These are phyloP conservation scores for Agaricus sinodeliciosus DNA, from an alignment of 768 basidiomycete species.

Conservation along the genomic window DNA sequence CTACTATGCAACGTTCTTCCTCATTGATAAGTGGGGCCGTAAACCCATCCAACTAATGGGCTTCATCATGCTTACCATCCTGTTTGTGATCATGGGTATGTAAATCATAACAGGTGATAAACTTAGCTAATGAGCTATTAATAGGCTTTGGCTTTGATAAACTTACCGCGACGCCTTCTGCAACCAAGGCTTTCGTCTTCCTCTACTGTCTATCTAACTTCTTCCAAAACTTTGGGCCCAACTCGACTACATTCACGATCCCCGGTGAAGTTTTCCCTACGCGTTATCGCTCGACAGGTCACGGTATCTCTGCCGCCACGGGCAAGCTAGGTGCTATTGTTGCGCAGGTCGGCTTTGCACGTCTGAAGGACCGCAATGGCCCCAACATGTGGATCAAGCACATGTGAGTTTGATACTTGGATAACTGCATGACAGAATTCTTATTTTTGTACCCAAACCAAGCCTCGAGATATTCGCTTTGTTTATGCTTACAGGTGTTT, in stretches of 20 bases:
- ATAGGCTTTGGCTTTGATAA: constrained; percentile 63
- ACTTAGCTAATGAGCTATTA: neutral
- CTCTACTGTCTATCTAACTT: constrained; percentile 85
- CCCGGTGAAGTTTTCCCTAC: constrained; percentile 87
- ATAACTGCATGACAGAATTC: neutral
- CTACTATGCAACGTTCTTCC: constrained; percentile 57
- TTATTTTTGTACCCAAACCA: constrained; percentile 4
- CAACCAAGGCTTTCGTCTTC: constrained; percentile 63
- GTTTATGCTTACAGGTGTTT: constrained; percentile 82
- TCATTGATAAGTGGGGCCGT: constrained; percentile 77
- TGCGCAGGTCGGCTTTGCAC: constrained; percentile 71
- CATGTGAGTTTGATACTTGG: constrained; percentile 42
- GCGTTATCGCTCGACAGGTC: constrained; percentile 79
- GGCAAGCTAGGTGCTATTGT: constrained; percentile 84
- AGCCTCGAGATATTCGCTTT: constrained; percentile 77
- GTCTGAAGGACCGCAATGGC: constrained; percentile 64
- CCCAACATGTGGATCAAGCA: constrained; percentile 54
- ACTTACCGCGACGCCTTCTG: constrained; percentile 34
- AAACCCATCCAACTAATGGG: constrained; percentile 81
- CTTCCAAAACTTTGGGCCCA: constrained; percentile 87
- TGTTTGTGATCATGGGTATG: constrained; percentile 68
- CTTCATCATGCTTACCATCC: constrained; percentile 55
- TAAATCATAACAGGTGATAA: neutral
- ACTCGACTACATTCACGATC: constrained; percentile 73
- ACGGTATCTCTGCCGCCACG: constrained; percentile 78